Conservation (phyloP, 257 asterid species). For the Solanum paucissectum region DNA sequence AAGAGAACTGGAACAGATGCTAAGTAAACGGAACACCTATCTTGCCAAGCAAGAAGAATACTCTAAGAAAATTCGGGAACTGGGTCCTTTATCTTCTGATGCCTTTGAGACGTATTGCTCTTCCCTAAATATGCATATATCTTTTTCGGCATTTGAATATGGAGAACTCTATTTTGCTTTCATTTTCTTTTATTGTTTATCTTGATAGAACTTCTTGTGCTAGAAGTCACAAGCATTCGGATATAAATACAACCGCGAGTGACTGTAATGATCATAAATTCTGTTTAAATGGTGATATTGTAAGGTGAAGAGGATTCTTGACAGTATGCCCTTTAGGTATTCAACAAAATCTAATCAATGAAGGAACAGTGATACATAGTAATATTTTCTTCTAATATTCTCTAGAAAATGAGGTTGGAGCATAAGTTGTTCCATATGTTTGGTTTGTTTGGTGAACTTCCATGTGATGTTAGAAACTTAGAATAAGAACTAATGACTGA, state of each 20-base stretch:
- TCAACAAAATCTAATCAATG: neutral
- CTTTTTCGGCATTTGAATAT: neutral
- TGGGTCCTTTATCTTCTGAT: slow-evolving; percentile 96
- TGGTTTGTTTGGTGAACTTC: neutral
- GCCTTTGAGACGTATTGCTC: slow-evolving; percentile 82
- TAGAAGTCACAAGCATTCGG: neutral
- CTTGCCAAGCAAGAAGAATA: slow-evolving; percentile 85
- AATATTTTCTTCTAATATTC: neutral
- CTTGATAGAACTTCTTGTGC: neutral
- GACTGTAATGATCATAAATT: neutral
- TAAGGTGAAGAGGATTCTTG: neutral
- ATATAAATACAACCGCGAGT: neutral
- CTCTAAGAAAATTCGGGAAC: slow-evolving; percentile 87
- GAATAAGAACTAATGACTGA: neutral
- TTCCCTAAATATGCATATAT: slow-evolving; percentile 10
- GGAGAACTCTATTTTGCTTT: neutral
- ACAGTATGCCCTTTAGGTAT: neutral
- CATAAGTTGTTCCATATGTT: neutral
- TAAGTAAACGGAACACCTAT: slow-evolving; percentile 64
- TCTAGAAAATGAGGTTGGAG: neutral
- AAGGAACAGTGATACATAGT: neutral
- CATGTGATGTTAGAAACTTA: neutral
- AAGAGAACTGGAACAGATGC: slow-evolving; percentile 77
- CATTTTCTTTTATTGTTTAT: neutral
- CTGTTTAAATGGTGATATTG: neutral